Conservation (phyloP, 257 asterid genomes). For the Nicotiana attenuata region DNA sequence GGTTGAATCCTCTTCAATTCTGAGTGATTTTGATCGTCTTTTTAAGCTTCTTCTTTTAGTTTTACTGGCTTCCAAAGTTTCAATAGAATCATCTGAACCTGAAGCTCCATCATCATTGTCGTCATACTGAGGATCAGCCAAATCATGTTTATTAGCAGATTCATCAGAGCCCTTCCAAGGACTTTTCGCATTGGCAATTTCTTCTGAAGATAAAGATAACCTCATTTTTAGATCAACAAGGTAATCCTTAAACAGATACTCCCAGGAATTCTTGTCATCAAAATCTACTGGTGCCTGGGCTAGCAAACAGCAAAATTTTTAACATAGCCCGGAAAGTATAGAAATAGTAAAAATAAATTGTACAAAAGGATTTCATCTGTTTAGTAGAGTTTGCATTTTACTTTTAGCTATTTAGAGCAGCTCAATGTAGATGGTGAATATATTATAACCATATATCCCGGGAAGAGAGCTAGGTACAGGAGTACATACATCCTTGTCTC, state of each 20-base stretch:
- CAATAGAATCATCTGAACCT: conserved; percentile 56
- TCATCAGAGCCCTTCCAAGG: conserved; percentile 69
- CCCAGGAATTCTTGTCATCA: conserved; percentile 88
- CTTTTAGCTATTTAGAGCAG: too few species aligned
- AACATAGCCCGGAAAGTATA: too few species aligned
- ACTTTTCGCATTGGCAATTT: conserved; percentile 74
- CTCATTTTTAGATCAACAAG: conserved; percentile 66
- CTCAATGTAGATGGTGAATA: background rate
- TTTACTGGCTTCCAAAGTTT: conserved; percentile 45
- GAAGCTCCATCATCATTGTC: conserved; percentile 51
- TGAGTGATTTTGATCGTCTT: conserved; percentile 46
- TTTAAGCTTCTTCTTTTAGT: conserved; percentile 59
- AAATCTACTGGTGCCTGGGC: conserved; percentile 65
- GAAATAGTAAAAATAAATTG: too few species aligned
- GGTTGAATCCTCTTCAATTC: conserved; percentile 31
- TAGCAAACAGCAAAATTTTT: conserved; percentile 12
- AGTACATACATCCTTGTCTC: conserved; percentile 48
- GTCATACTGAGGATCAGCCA: conserved; percentile 44
- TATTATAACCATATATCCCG: background rate
- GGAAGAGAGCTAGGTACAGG: conserved; percentile 19
- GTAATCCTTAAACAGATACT: conserved; percentile 90
- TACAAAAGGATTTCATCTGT: too few species aligned
- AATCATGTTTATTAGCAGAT: conserved; percentile 40
- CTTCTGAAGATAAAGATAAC: conserved; percentile 57
- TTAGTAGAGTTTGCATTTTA: too few species aligned